Base-by-base conservation (phyloP, 176 grass and related monocot species). In the Eremochloa ophiuroides region DNA sequence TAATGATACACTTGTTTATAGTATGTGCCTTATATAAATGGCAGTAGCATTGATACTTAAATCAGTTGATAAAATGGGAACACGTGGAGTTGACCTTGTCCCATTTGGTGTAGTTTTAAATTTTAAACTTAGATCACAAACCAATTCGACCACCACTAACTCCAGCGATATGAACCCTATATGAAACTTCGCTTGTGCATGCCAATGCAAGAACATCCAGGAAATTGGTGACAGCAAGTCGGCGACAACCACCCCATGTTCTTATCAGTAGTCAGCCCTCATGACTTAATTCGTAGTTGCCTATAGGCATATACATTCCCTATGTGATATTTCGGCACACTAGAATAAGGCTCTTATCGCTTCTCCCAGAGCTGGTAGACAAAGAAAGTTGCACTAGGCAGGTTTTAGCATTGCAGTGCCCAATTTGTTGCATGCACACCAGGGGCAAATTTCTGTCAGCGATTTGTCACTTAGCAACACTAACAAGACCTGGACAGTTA, bases 141-240 rank as follows among this genome's bases (percentile, higher is more conserved):
- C 64, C 39, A 91, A 83, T 83, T 62, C 56, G 43, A 83, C 25
- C 31, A 25, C 0, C 34, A 5, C n/a, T 66, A 78, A 22, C 16
- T 65, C 66, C 73, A 77, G 22, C 4, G 51, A 50, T 61, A 0
- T 28, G 11, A 61, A 28, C 10, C 22, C 11, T 13, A 18, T 37
- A 58, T 34, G 3, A 79, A 38, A 46, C 58, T 62, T 15, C 8
- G 9, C 70, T 26, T 64, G 25, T 35, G 33, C 16, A 75, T 47
- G 7, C 12, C 33, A 77, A 50, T 58, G 40, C 37, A 35, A 56
- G 16, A 34, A 29, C 3, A 48, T 75, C 37, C 75, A 80, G 40
- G 27, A 63, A 28, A 65, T 83, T 64, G 12, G 66, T 29, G 69
- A 17, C 13, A 26, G 20, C 22, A 44, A 44, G 37, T 6, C 4